Evolutionary conservation across 768 basidiomycete genomes (phyloP).

Genomic region (Podaxis rugospora): DNA sequence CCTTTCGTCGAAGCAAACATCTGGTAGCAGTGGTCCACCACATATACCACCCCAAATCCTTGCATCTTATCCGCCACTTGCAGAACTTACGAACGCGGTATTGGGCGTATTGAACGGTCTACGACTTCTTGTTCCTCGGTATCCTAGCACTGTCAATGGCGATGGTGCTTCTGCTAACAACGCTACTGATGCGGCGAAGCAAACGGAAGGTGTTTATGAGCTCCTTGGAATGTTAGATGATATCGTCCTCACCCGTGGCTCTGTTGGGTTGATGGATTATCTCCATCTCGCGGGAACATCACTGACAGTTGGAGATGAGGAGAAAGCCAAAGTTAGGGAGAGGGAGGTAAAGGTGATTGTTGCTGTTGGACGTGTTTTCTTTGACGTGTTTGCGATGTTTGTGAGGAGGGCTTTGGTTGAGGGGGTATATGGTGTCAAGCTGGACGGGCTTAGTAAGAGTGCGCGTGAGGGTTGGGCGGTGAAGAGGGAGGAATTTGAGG

Average conservation of each 20-base stretch:
- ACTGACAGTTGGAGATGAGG: neutral
- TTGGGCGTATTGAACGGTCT: constrained; percentile 74
- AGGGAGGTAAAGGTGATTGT: constrained; percentile 30
- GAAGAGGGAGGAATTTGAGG: neutral
- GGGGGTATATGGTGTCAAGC: constrained; percentile 55
- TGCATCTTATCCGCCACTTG: constrained; percentile 72
- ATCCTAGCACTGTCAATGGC: constrained; percentile 24
- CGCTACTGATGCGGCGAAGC: neutral
- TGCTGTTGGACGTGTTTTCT: constrained; percentile 55
- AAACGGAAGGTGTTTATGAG: constrained; percentile 25
- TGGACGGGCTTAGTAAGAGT: neutral
- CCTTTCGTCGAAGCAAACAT: constrained; percentile 17
- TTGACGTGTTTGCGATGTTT: constrained; percentile 65
- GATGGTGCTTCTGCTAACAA: neutral
- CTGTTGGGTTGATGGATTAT: neutral
- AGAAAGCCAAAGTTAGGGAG: constrained; percentile 16
- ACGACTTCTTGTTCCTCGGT: constrained; percentile 72
- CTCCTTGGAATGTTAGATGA: constrained; percentile 48
- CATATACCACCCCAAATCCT: constrained; percentile 72
- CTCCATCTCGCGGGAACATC: neutral
- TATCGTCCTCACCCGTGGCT: constrained; percentile 15
- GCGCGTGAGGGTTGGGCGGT: constrained; percentile 4
- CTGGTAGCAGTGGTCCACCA: constrained; percentile 26
- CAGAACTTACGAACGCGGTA: constrained; percentile 66
- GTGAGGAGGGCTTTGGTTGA: constrained; percentile 63